Evolutionary conservation across 345 rosid genomes (phyloP).

Genomic region (Eucalyptus shirleyi): DNA sequence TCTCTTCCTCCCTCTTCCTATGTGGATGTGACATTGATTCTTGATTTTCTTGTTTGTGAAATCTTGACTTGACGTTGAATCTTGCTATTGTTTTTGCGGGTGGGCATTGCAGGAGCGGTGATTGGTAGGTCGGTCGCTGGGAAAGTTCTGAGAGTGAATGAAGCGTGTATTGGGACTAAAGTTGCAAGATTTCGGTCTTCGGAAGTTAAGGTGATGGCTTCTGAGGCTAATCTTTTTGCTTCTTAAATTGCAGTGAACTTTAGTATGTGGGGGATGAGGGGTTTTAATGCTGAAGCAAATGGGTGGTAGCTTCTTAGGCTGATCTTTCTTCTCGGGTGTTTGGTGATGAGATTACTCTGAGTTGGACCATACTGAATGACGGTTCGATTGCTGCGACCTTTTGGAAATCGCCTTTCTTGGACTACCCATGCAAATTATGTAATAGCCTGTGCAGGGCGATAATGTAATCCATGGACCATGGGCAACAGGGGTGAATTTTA

Average conservation of each 20-base stretch:
- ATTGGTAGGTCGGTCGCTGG: constrained; percentile 25
- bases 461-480: background rate
- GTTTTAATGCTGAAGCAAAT: background rate
- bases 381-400: background rate
- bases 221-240: background rate
- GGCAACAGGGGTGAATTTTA: background rate
- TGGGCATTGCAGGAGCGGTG: constrained; percentile 6
- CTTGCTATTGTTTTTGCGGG: background rate
- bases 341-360: background rate
- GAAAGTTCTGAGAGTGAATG: constrained; percentile 20
- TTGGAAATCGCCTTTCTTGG: background rate
- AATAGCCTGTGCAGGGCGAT: background rate
- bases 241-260: background rate
- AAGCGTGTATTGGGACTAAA: constrained; percentile 24
- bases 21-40: background rate
- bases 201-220: constrained; percentile 47
- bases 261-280: background rate
- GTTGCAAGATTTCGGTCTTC: constrained; percentile 35
- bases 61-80: background rate
- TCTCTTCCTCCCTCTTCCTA: background rate
- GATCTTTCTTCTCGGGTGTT: background rate
- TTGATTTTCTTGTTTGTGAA: background rate
- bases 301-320: background rate
- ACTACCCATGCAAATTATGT: background rate
- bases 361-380: background rate